Percentiles rank a stretch among this genome's conserved stretches.
Conservation (phyloP, 2,329 filamentous ascomycete genomes). For the Phaeosphaeria sp. region DNA sequence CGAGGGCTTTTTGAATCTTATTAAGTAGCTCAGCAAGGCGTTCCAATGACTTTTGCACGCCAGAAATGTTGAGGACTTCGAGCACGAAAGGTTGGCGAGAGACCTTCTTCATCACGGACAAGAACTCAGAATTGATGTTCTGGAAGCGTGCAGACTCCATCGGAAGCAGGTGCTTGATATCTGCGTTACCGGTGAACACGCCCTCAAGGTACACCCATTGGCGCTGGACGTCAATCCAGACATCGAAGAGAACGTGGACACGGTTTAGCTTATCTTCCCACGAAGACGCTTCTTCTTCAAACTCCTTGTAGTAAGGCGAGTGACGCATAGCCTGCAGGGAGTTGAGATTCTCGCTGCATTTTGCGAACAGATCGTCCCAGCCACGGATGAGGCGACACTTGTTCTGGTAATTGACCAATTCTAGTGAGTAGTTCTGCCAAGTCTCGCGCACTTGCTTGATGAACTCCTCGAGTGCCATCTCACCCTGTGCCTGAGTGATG, state of each 20-base stretch:
- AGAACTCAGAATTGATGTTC: conserved; percentile 99
- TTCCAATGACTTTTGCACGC: conserved; percentile 94
- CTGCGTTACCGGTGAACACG: conserved; percentile 97
- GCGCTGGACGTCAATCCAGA: conserved; percentile 99
- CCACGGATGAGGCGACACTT: conserved; percentile 97
- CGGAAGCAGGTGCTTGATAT: conserved; percentile 97
- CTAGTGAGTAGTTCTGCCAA: conserved; percentile 93
- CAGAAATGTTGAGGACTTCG: conserved; percentile 93
- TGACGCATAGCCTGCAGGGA: conserved; percentile 98
- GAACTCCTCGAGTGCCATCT: conserved; percentile 98
- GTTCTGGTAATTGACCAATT: conserved; percentile 96
- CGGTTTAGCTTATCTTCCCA: conserved; percentile 99
- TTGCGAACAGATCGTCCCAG: conserved; percentile 97
- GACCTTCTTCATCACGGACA: conserved; percentile 99
- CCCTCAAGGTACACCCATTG: conserved; percentile 99
- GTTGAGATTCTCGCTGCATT: conserved; percentile 97
- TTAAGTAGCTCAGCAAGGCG: conserved; percentile 94
- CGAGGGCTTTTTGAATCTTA: conserved; percentile 98
- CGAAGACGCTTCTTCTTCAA: conserved; percentile 92
- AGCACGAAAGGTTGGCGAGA: conserved; percentile 95
- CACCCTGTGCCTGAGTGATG: conserved; percentile 92
- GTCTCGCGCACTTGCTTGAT: conserved; percentile 94
- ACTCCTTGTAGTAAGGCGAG: conserved; percentile 99
- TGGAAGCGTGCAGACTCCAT: conserved; percentile 97
- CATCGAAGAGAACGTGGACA: conserved; percentile 96